Conservation (phyloP, 2,329 filamentous ascomycete genomes). For the Emmonsia crescens region DNA sequence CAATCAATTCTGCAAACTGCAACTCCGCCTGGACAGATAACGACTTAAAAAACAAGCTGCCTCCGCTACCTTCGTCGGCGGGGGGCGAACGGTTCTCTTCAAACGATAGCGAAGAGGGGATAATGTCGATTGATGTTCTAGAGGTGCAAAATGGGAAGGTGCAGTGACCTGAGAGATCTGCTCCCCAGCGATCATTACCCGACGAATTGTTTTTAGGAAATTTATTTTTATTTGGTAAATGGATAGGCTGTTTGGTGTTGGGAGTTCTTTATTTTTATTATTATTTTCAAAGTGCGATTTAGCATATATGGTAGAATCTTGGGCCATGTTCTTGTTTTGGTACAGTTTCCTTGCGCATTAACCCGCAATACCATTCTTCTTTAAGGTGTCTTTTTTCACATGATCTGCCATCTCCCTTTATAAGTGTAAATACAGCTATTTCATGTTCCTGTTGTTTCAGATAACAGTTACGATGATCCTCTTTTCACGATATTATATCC, state of each 20-base stretch:
- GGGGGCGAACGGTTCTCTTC: neutral
- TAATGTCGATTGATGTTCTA: neutral
- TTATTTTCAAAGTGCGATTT: neutral
- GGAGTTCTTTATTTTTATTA: neutral
- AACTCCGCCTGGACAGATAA: neutral
- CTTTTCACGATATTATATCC: too few relatives aligned
- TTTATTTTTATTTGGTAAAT: neutral
- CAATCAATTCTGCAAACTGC: neutral
- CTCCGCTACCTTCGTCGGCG: neutral
- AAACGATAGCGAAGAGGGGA: neutral
- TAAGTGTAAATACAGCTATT: too few relatives aligned
- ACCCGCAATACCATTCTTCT: neutral
- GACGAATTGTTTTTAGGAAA: neutral
- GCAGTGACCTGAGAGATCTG: neutral
- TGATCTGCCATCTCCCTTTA: too few relatives aligned
- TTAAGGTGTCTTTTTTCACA: neutral
- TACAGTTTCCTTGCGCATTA: neutral
- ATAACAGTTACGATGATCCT: too few relatives aligned
- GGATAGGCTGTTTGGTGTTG: neutral
- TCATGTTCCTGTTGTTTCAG: too few relatives aligned
- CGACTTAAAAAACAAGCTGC: neutral
- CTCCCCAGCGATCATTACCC: neutral
- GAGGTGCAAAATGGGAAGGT: neutral
- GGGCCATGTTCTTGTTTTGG: neutral
- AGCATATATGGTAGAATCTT: neutral